Conservation (phyloP, 768 basidiomycete genomes). For the Amyloporia xantha region DNA sequence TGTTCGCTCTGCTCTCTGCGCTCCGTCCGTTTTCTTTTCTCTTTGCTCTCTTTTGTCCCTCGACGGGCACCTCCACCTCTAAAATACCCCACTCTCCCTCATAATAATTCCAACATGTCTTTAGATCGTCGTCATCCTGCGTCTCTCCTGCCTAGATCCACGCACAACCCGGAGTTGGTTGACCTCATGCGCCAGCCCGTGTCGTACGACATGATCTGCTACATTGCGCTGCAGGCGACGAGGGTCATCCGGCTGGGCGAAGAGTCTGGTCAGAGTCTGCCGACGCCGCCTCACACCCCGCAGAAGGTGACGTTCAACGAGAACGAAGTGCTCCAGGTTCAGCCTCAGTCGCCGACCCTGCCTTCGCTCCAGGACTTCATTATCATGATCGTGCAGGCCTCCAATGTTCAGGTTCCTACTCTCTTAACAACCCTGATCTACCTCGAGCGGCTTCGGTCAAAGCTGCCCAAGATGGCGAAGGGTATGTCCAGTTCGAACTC, state of each 20-base stretch:
- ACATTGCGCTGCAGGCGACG: slow-evolving; percentile 74
- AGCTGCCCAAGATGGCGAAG: slow-evolving; percentile 78
- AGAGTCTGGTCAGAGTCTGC: slow-evolving; percentile 41
- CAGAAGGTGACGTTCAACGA: slow-evolving; percentile 37
- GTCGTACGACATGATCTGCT: slow-evolving; percentile 77
- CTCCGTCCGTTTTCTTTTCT: slow-evolving; percentile 17
- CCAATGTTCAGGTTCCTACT: slow-evolving; percentile 87
- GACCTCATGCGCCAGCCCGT: slow-evolving; percentile 74
- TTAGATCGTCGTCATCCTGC: slow-evolving; percentile 54
- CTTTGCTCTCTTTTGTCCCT: slow-evolving; percentile 27
- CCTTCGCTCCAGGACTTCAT: slow-evolving; percentile 84
- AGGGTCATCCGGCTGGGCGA: slow-evolving; percentile 68
- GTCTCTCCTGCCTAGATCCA: slow-evolving; percentile 69
- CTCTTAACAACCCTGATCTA: slow-evolving; percentile 88
- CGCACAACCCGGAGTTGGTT: slow-evolving; percentile 78
- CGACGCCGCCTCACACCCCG: slow-evolving; percentile 68
- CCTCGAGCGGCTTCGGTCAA: slow-evolving; percentile 77
- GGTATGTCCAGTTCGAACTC: slow-evolving; percentile 42
- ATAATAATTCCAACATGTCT: slow-evolving; percentile 29
- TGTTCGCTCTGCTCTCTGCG: slow-evolving; percentile 6
- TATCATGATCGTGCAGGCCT: slow-evolving; percentile 64
- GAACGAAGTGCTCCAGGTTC: slow-evolving; percentile 10
- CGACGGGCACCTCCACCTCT: slow-evolving; percentile 28
- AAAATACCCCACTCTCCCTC: slow-evolving; percentile 25
- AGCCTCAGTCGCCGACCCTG: slow-evolving; percentile 28